Evolutionary conservation across 495 filamentous ascomycete species (phyloP), one percentile per base, ranked within the genome.

Genomic region (Xylaria intraflava): DNA sequence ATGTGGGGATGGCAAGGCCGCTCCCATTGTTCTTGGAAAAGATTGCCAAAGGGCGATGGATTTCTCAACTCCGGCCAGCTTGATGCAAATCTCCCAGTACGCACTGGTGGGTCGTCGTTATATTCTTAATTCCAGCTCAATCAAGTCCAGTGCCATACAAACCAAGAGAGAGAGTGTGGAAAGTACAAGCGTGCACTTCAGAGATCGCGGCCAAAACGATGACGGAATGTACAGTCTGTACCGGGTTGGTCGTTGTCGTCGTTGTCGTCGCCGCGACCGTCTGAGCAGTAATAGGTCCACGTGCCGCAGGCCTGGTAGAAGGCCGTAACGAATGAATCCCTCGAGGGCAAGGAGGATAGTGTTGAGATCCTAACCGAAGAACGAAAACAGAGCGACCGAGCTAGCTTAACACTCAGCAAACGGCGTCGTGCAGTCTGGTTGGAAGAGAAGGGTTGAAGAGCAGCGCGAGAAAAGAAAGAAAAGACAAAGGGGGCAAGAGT

Each of bases 1-100:
- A 53, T 73, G 68, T 55, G 66, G 51, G 19, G 61, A 54, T 26
- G 66, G 50, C 55, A 73, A 61, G 57, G 55, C 61, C 14, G 63
- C 64, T 53, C 67, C 71, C 71, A 74, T 73, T 33, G 52, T 63
- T 57, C 56, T 60, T 53, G 42, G 41, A 27, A 60, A 40, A 30
- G 42, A 27, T 46, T 62, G 51, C 49, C 61, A 64, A 38, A 54
- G 44, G 45, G 56, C 14, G n/a, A 46, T 24, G 45, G 23, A 35
- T 36, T 57, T 49, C 43, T 63, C 52, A 26, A 42, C 23, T 48
- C 47, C 31, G 54, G 45, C 23, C 46, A 49, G 49, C n/a, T 49
- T 49, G 46, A 46, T 23, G 31, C 10, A 33, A 43, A n/a, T 36
- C 9, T 20, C 40, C 23, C 5, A 29, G 39, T 51, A 44, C 29